Evolutionary conservation across 2,329 filamentous ascomycete species (phyloP), one percentile per base, ranked within the genome.

Genomic region (Nemania sp.): DNA sequence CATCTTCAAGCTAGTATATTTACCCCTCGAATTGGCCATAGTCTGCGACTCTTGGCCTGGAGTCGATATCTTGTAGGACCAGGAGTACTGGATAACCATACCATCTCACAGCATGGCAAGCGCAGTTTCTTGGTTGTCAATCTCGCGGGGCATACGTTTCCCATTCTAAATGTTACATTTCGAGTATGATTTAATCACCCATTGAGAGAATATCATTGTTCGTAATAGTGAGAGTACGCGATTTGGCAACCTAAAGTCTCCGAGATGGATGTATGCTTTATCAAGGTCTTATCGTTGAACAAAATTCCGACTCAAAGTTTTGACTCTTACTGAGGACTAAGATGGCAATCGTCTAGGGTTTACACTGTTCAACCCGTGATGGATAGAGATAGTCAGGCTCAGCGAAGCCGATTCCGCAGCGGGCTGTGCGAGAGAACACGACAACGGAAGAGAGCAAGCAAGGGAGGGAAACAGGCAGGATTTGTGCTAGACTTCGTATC

Each of bases 1-100:
- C 30, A 19, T 36, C 9, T 52, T 39, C 37, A 33, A 30, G 44
- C 52, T 42, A 43, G 24, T 33, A 57, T 49, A 58, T 36, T 48
- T 42, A 31, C n/a, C n/a, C 36, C 39, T 49, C 46, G 28, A 17
- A 59, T 59, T 52, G 49, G 60, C 50, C 36, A 42, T 24, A 26
- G 54, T 45, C 40, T 26, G 34, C 52, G 41, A 39, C 50, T 50
- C 24, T 58, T 36, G 39, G 45, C 51, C 46, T 42, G 44, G 39
- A 50, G 49, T 57, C 54, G 48, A 54, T 49, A 60, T 49, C 54
- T 56, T 65, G 64, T 64, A 67, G 54, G 61, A 66, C 62, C 62
- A 67, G 61, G 59, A 52, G 64, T 67, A 64, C 64, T 67, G 64
- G 65, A 68, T 67, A 66, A 62, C 57, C 54, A 60, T 62, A 60